Percentiles rank a stretch among this genome's conserved stretches.
phyloP scores from a whole-genome alignment of 495 filamentous ascomycete species.

The Echria macrotheca region DNA sequence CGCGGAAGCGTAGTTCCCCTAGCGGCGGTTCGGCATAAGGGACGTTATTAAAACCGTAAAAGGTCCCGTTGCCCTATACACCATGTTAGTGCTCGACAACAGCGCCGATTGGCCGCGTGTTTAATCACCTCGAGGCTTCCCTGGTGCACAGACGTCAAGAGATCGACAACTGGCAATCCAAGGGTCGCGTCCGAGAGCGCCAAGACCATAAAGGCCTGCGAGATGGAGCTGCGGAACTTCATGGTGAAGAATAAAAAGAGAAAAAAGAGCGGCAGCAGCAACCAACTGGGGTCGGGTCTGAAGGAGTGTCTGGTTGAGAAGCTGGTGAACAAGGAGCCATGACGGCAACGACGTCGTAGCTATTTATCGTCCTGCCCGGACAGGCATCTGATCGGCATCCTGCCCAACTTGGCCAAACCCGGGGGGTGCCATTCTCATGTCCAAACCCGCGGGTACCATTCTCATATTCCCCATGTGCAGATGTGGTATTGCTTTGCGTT shows the following conservation, averaged over 20 bases:
- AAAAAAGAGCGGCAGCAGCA: constrained; percentile 1
- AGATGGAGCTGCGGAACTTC: neutral
- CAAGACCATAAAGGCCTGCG: neutral
- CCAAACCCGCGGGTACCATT: no score
- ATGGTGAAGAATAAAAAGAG: neutral
- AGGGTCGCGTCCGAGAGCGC: no score
- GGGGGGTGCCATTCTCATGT: no score
- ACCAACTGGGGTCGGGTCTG: neutral
- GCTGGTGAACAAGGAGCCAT: neutral
- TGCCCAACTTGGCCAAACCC: no score
- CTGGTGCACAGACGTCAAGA: neutral
- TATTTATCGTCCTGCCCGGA: neutral
- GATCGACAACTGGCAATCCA: constrained; percentile 4
- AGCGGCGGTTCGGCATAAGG: constrained; percentile 13
- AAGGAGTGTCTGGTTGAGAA: neutral
- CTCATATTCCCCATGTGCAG: no score
- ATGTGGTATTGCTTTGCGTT: no score
- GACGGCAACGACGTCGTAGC: neutral
- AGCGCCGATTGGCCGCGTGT: no score
- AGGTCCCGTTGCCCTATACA: constrained; percentile 1
- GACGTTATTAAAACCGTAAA: constrained; percentile 17
- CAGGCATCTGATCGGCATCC: no score
- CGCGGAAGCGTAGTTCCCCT: constrained; percentile 6
- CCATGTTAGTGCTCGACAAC: neutral
- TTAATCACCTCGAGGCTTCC: neutral